Percentiles rank a stretch among this genome's conserved stretches.
Conservation (phyloP, 768 basidiomycete genomes). For the Russula earlei region DNA sequence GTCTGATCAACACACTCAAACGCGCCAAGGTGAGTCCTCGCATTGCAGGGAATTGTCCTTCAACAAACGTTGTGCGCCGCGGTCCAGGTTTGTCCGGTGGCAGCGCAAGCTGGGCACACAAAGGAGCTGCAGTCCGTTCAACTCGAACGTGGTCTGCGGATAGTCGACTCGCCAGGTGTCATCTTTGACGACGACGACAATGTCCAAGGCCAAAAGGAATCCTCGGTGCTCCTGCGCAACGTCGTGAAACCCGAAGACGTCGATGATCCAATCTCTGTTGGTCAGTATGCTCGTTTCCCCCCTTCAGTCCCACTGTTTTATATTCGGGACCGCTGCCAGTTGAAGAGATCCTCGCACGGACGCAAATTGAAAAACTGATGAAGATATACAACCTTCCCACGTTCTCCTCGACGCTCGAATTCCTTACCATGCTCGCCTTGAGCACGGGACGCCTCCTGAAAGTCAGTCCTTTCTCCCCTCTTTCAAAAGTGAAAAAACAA, state of each 20-base stretch:
- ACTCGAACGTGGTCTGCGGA: slow-evolving; percentile 83
- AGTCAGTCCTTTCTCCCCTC: slow-evolving; percentile 30
- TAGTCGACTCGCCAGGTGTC: slow-evolving; percentile 96
- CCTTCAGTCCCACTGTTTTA: background rate
- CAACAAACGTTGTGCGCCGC: background rate
- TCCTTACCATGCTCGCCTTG: slow-evolving; percentile 84
- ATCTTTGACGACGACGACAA: slow-evolving; percentile 77
- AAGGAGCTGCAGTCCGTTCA: slow-evolving; percentile 86
- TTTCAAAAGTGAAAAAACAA: background rate
- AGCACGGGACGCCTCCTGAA: slow-evolving; percentile 77
- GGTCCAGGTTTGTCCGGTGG: slow-evolving; percentile 77
- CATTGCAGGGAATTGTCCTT: background rate
- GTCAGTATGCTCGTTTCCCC: slow-evolving; percentile 34
- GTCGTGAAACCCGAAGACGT: slow-evolving; percentile 87
- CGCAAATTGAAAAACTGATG: slow-evolving; percentile 58
- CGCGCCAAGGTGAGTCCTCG: slow-evolving; percentile 50
- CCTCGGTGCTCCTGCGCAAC: slow-evolving; percentile 70
- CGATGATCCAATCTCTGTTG: slow-evolving; percentile 82
- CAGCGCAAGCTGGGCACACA: slow-evolving; percentile 91
- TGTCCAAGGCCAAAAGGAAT: slow-evolving; percentile 35
- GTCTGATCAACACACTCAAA: slow-evolving; percentile 87
- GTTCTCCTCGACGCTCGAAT: slow-evolving; percentile 64
- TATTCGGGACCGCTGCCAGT: slow-evolving; percentile 39
- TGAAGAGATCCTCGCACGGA: slow-evolving; percentile 75
- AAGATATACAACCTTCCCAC: slow-evolving; percentile 81